Evolutionary conservation across 2,329 filamentous ascomycete species (phyloP).

Genomic region (Fusarium abutilonis): DNA sequence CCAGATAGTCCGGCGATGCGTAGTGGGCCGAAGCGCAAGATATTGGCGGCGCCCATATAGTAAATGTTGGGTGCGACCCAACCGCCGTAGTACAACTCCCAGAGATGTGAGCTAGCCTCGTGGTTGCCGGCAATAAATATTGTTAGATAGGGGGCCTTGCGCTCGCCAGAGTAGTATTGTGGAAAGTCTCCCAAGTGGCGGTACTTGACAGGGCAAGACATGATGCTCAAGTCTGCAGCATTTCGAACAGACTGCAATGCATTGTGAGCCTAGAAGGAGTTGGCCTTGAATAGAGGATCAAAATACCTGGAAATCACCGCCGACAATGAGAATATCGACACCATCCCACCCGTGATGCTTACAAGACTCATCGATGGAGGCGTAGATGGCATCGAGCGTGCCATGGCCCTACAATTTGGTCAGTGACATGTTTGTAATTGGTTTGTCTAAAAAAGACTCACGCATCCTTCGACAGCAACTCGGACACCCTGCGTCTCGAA

Average conservation of each 20-base stretch:
- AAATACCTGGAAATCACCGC: slow-evolving; percentile 88
- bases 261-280: slow-evolving; percentile 11
- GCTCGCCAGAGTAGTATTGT: slow-evolving; percentile 86
- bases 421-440: slow-evolving; percentile 9
- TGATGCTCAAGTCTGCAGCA: slow-evolving; percentile 84
- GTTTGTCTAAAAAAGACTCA: slow-evolving; percentile 55
- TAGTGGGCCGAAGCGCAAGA: slow-evolving; percentile 82
- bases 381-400: slow-evolving; percentile 89
- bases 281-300: neutral
- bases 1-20: slow-evolving; percentile 91
- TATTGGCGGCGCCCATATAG: slow-evolving; percentile 92
- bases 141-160: slow-evolving; percentile 85
- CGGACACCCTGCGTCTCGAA: slow-evolving; percentile 65
- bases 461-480: slow-evolving; percentile 87
- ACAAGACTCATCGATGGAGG: slow-evolving; percentile 75
- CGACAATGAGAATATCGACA: slow-evolving; percentile 91
- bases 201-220: slow-evolving; percentile 90
- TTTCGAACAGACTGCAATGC: slow-evolving; percentile 79
- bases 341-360: slow-evolving; percentile 78
- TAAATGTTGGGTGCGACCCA: slow-evolving; percentile 98
- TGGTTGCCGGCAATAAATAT: slow-evolving; percentile 96
- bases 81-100: slow-evolving; percentile 93
- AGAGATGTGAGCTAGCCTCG: slow-evolving; percentile 89
- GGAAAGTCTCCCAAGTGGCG: slow-evolving; percentile 91
- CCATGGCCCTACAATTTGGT: slow-evolving; percentile 78